Conservation (phyloP, 306 rosid genomes). For the Canavalia ensiformis region DNA sequence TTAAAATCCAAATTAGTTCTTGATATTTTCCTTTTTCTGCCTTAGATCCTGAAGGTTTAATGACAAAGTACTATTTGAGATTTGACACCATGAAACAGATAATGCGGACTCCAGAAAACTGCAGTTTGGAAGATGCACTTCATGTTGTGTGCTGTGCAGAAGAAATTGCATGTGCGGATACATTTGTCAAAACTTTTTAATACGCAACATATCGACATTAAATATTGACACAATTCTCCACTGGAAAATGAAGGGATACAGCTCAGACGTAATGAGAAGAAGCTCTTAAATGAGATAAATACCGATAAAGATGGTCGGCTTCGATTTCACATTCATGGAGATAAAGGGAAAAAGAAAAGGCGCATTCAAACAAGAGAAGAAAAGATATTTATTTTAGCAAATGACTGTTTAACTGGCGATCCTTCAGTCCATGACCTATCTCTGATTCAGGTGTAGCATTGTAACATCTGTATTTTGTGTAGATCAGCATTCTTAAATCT, state of each 20-base stretch:
- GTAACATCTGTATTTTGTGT: slow-evolving; percentile 42
- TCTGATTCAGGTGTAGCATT: slow-evolving; percentile 75
- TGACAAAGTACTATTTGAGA: slow-evolving; percentile 96
- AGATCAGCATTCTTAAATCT: slow-evolving; percentile 41
- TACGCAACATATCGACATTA: slow-evolving; percentile 37
- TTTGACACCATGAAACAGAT: slow-evolving; percentile 93
- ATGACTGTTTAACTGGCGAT: slow-evolving; percentile 98
- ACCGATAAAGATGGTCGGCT: slow-evolving; percentile 91
- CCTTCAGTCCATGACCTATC: slow-evolving; percentile 88
- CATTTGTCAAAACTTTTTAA: slow-evolving; percentile 31
- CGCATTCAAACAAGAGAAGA: slow-evolving; percentile 97
- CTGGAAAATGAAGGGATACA: slow-evolving; percentile 83
- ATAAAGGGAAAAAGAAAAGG: slow-evolving; percentile 83
- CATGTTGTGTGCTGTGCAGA: slow-evolving; percentile 82
- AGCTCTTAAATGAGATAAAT: slow-evolving; percentile 83
- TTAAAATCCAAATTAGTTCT: slow-evolving; percentile 27
- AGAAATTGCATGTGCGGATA: slow-evolving; percentile 83
- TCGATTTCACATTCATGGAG: slow-evolving; percentile 83
- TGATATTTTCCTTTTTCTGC: slow-evolving; percentile 47
- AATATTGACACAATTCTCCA: slow-evolving; percentile 45
- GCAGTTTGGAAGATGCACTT: slow-evolving; percentile 85
- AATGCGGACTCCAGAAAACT: slow-evolving; percentile 80
- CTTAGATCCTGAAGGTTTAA: slow-evolving; percentile 92
- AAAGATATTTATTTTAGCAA: slow-evolving; percentile 83
- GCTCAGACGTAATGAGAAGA: slow-evolving; percentile 97